phyloP scores from a whole-genome alignment of 345 rosid species.

The Citrus sp. region DNA sequence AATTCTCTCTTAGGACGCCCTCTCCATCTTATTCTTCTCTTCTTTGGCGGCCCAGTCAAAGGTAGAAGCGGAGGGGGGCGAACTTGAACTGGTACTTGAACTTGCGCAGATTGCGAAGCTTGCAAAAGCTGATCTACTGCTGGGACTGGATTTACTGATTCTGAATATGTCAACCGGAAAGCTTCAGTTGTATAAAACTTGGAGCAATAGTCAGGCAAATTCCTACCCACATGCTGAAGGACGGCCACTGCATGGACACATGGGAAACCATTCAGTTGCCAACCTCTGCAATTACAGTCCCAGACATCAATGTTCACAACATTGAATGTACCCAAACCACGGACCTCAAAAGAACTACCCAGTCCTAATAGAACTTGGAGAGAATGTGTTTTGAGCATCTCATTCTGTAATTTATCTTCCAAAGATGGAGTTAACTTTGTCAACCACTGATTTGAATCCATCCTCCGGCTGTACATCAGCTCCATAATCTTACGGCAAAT shows the following conservation, averaged over 20 bases:
- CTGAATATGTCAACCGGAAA: constrained; percentile 39
- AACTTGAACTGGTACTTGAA: constrained; percentile 18
- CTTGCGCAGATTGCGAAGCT: constrained; percentile 4
- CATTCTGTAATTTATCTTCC: constrained; percentile 44
- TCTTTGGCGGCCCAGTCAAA: constrained; percentile 29
- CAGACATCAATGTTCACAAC: constrained; percentile 43
- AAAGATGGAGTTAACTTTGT: constrained; percentile 44
- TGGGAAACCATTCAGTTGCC: constrained; percentile 51
- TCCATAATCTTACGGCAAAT: constrained; percentile 41
- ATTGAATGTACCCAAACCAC: constrained; percentile 28
- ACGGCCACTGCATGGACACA: constrained; percentile 60
- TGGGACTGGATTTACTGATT: constrained; percentile 39
- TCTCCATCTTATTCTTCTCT: constrained; percentile 23
- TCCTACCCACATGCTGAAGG: constrained; percentile 30
- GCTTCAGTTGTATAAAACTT: constrained; percentile 40
- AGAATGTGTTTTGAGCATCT: constrained; percentile 21
- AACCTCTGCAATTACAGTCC: constrained; percentile 50
- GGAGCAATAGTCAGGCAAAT: constrained; percentile 44
- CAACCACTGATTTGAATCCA: constrained; percentile 35
- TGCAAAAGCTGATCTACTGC: constrained; percentile 13
- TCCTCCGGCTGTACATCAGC: constrained; percentile 32
- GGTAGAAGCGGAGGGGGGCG: constrained; percentile 41
- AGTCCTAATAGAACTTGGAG: constrained; percentile 47
- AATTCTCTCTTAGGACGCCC: constrained; percentile 36
- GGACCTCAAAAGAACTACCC: constrained; percentile 53